Conservation (phyloP, 1,139 yeast genomes). For the Taphrina flavorubra region DNA sequence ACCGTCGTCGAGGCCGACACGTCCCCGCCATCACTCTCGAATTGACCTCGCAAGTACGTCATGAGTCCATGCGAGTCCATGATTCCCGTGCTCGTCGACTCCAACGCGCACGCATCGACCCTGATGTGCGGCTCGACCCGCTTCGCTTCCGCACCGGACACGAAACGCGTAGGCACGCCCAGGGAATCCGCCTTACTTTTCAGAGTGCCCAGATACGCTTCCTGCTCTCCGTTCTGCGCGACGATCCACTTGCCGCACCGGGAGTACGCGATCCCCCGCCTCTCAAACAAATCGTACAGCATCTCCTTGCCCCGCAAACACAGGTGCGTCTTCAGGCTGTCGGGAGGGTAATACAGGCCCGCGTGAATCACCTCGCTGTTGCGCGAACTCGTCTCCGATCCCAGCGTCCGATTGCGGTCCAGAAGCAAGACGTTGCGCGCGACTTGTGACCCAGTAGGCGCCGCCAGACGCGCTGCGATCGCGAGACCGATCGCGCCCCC, state of each 20-base stretch:
- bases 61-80: constrained; percentile 78
- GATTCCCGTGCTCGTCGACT: constrained; percentile 87
- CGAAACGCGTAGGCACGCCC: constrained; percentile 64
- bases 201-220: constrained; percentile 62
- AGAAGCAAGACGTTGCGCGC: constrained; percentile 60
- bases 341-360: constrained; percentile 78
- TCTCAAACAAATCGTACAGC: constrained; percentile 62
- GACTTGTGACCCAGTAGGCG: constrained; percentile 57
- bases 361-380: constrained; percentile 95
- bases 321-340: constrained; percentile 67
- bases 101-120: constrained; percentile 67
- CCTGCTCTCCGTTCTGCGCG: constrained; percentile 73
- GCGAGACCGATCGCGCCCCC: constrained; percentile 90
- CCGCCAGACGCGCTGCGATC: constrained; percentile 69
- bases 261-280: constrained; percentile 61
- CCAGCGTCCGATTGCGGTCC: constrained; percentile 69
- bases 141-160: constrained; percentile 57
- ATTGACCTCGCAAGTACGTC: constrained; percentile 62
- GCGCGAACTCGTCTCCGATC: constrained; percentile 81
- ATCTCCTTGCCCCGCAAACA: constrained; percentile 76
- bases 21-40: constrained; percentile 67
- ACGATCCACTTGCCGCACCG: constrained; percentile 89
- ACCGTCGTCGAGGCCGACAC: constrained; percentile 69
- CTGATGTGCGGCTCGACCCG: constrained; percentile 67
- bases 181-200: constrained; percentile 58